Evolutionary conservation across 2,329 filamentous ascomycete species (phyloP).

Genomic region (Colletotrichum zoysiae): DNA sequence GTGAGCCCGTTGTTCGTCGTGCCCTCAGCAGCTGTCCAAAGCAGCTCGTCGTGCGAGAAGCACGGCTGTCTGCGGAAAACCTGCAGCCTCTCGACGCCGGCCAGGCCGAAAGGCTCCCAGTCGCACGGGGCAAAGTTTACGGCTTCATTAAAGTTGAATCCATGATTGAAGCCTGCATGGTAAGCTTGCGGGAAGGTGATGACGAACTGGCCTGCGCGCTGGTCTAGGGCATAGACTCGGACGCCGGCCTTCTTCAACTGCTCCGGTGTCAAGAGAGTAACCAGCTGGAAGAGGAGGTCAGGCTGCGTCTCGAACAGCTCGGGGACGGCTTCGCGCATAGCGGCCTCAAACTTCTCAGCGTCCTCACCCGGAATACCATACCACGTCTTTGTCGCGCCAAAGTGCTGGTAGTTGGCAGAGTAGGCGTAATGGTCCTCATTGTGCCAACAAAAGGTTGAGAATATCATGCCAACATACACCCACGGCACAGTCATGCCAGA

Average conservation of each 20-base stretch:
- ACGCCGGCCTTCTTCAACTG: conserved; percentile 94
- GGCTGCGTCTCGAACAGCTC: conserved; percentile 98
- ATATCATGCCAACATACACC: conserved; percentile 99
- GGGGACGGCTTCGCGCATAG: conserved; percentile 94
- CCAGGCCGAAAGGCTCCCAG: conserved; percentile 93
- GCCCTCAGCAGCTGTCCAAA: conserved; percentile 89
- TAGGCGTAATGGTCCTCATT: conserved; percentile 99
- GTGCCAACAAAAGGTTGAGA: conserved; percentile 99
- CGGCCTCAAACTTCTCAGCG: conserved; percentile 92
- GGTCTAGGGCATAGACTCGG: conserved; percentile 93
- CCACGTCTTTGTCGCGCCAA: conserved; percentile 98
- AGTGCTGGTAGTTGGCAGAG: conserved; percentile 98
- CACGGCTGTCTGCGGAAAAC: conserved; percentile 92
- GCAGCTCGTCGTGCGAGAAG: conserved; percentile 95
- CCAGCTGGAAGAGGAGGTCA: conserved; percentile 94
- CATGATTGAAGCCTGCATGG: conserved; percentile 98
- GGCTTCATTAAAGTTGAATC: conserved; percentile 98
- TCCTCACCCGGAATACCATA: conserved; percentile 97
- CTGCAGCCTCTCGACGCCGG: conserved; percentile 87
- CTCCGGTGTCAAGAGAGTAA: conserved; percentile 94
- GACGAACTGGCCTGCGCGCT: conserved; percentile 94
- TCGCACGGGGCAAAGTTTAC: conserved; percentile 97
- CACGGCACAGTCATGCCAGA: conserved; percentile 99
- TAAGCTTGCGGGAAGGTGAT: conserved; percentile 98
- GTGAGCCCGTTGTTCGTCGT: conserved; percentile 73